Conservation (phyloP, 2,329 filamentous ascomycete species). For the Aspergillus phoenicis region DNA sequence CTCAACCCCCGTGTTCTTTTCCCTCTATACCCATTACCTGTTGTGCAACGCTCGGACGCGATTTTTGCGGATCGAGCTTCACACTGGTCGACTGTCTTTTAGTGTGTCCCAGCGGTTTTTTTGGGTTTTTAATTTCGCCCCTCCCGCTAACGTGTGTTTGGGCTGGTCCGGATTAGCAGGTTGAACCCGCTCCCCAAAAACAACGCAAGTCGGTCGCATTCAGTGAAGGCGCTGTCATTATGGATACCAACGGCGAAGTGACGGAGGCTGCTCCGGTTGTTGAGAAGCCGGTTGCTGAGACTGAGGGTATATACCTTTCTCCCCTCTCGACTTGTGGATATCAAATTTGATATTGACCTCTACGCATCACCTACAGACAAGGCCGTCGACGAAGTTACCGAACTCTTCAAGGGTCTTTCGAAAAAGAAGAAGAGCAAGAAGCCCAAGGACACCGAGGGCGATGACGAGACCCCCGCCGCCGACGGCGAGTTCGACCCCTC, state of each 20-base stretch:
- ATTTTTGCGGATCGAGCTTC: neutral
- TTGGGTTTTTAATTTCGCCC: constrained; percentile 14
- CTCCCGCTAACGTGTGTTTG: constrained; percentile 34
- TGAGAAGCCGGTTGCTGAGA: constrained; percentile 68
- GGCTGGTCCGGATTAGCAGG: constrained; percentile 39
- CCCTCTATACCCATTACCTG: neutral
- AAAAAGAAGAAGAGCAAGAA: constrained; percentile 73
- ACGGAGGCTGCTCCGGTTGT: constrained; percentile 71
- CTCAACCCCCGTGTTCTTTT: neutral
- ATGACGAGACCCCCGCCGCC: constrained; percentile 53
- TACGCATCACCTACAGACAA: constrained; percentile 49
- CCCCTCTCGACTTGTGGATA: neutral
- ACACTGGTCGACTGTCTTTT: too few species aligned
- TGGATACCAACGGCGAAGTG: constrained; percentile 86
- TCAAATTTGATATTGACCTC: constrained; percentile 7
- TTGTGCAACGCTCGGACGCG: neutral
- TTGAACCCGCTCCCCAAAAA: constrained; percentile 60
- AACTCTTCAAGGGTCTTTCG: constrained; percentile 68
- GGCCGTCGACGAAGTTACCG: constrained; percentile 66
- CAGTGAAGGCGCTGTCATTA: constrained; percentile 81
- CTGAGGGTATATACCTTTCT: constrained; percentile 29
- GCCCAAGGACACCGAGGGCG: constrained; percentile 57
- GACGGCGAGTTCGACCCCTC: constrained; percentile 66
- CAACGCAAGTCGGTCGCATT: constrained; percentile 93
- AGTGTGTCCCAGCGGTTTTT: neutral